Percentiles rank a stretch among this genome's conserved stretches.
Conservation (phyloP, 345 rosid genomes). For the Camelina sativa region DNA sequence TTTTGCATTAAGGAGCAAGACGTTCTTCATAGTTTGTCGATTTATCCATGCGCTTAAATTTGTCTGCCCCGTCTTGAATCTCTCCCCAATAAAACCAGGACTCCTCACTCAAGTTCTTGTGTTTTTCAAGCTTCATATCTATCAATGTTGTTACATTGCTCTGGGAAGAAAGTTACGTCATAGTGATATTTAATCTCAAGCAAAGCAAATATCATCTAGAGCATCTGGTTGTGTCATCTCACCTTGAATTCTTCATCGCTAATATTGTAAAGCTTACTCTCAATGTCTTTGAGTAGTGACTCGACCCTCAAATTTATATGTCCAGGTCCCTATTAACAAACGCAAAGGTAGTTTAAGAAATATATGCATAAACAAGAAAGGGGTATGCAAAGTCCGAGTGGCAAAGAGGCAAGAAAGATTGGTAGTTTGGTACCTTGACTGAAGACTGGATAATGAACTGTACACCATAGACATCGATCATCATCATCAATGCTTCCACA, state of each 20-base stretch:
- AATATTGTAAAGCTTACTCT: slow-evolving; percentile 68
- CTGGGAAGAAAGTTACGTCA: slow-evolving; percentile 49
- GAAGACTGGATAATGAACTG: slow-evolving; percentile 83
- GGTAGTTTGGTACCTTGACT: slow-evolving; percentile 54
- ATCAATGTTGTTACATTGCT: slow-evolving; percentile 74
- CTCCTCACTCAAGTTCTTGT: slow-evolving; percentile 85
- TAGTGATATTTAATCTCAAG: not conserved
- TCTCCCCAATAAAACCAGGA: slow-evolving; percentile 72
- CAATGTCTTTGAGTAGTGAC: slow-evolving; percentile 57
- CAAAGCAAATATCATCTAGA: not conserved
- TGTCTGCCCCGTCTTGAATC: slow-evolving; percentile 66
- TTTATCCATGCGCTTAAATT: slow-evolving; percentile 66
- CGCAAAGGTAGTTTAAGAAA: not conserved
- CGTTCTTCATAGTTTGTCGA: not conserved
- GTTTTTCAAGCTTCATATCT: slow-evolving; percentile 90
- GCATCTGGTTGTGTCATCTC: slow-evolving; percentile 11
- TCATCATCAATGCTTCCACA: too few relatives aligned
- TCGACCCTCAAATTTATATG: slow-evolving; percentile 76
- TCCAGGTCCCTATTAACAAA: slow-evolving; percentile 61
- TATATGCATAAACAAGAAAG: not conserved
- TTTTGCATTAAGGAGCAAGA: too few relatives aligned
- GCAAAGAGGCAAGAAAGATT: not conserved
- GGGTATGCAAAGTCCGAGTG: not conserved
- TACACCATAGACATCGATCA: slow-evolving; percentile 66
- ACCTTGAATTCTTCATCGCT: slow-evolving; percentile 81